A percentile compares a stretch with the other conserved stretches of the same genome.
Conservation (phyloP, 2,329 filamentous ascomycete species). For the Boeremia lycopersici region DNA sequence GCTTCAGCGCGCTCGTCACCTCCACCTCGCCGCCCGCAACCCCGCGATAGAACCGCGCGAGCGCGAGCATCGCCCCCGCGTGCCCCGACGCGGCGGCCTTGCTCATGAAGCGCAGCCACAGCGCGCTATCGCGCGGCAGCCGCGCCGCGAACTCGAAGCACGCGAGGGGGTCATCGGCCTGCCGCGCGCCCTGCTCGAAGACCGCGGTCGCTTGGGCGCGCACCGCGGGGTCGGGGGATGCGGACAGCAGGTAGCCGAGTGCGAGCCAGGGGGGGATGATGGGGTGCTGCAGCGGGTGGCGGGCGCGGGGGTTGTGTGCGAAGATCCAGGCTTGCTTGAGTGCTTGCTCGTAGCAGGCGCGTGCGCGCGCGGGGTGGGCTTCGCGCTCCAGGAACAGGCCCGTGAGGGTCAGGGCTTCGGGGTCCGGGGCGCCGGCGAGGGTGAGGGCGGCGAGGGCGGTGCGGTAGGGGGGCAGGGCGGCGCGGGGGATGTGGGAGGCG, state of each 20-base stretch:
- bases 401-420: conserved; percentile 37
- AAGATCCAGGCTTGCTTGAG: conserved; percentile 19
- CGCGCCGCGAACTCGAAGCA: conserved; percentile 47
- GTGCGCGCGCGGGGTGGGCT: conserved; percentile 29
- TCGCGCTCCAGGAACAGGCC: conserved; percentile 39
- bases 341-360: conserved; percentile 31
- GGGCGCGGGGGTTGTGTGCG: conserved; percentile 19
- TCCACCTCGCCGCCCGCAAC: conserved; percentile 27
- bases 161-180: conserved; percentile 52
- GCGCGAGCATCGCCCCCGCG: conserved; percentile 43
- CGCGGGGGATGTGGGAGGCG: conserved; percentile 22
- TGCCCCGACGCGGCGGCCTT: conserved; percentile 54
- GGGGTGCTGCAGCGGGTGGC: conserved; percentile 33
- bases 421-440: conserved; percentile 27
- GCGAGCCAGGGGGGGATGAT: conserved; percentile 41
- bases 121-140: conserved; percentile 30
- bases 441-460: conserved; percentile 20
- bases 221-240: conserved; percentile 17
- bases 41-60: conserved; percentile 50
- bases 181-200: conserved; percentile 45
- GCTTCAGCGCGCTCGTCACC: conserved; percentile 8
- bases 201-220: conserved; percentile 35
- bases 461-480: conserved; percentile 27
- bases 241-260: conserved; percentile 33
- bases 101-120: conserved; percentile 53